Percentiles rank a stretch among this genome's conserved stretches.
Evolutionary conservation across 495 filamentous ascomycete genomes (phyloP).

Genomic region (Penicillium chermesinum): DNA sequence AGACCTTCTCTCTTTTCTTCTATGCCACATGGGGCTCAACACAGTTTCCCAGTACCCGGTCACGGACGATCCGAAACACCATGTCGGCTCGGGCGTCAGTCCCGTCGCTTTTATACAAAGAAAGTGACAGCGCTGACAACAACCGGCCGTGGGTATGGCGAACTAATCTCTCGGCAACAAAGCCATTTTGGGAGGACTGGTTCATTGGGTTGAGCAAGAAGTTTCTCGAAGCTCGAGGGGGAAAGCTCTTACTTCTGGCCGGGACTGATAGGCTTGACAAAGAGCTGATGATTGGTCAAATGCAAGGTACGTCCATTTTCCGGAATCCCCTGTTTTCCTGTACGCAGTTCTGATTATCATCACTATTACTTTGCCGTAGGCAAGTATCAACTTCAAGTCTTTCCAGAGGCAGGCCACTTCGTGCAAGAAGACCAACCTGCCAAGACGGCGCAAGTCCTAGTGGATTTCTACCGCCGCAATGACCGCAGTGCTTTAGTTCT

Average conservation of each 20-base stretch:
- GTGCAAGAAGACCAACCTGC: conserved; percentile 91
- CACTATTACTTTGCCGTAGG: conserved; percentile 40
- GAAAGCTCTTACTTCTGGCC: conserved; percentile 85
- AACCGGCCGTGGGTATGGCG: conserved; percentile 68
- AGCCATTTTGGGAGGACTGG: conserved; percentile 94
- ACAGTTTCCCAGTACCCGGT: conserved; percentile 51
- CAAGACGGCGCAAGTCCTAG: conserved; percentile 76
- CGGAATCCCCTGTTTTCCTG: not conserved
- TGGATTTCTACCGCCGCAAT: conserved; percentile 88
- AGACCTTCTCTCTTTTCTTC: not conserved
- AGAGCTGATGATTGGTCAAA: conserved; percentile 94
- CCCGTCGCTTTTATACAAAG: conserved; percentile 66
- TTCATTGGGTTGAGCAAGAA: conserved; percentile 82
- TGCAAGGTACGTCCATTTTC: conserved; percentile 68
- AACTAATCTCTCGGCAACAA: conserved; percentile 76
- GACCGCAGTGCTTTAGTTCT: conserved; percentile 75
- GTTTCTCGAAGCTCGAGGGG: conserved; percentile 78
- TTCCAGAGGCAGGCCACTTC: conserved; percentile 94
- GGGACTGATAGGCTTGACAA: conserved; percentile 93
- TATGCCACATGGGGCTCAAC: not conserved
- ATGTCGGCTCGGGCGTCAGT: conserved; percentile 79
- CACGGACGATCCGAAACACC: conserved; percentile 80
- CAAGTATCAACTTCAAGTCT: conserved; percentile 92
- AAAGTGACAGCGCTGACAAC: conserved; percentile 30
- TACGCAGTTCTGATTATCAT: not conserved